Conservation (phyloP, 192 early-diverging fungal species). For the Geranomyces michiganensis region DNA sequence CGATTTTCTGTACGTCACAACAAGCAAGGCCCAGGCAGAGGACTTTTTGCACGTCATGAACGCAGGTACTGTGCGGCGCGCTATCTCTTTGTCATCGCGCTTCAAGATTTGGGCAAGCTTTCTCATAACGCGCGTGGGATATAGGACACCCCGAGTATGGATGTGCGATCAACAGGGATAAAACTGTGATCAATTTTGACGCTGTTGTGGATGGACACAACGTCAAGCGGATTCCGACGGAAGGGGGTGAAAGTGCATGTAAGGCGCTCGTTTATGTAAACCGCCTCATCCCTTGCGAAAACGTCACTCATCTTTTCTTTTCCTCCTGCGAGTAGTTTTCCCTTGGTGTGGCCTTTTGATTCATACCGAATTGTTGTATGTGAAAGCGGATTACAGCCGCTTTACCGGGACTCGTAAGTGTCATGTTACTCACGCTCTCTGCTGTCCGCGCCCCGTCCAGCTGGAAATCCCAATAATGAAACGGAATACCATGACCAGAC, state of each 20-base stretch:
- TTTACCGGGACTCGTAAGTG: conserved; percentile 42
- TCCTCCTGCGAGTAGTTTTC: conserved; percentile 52
- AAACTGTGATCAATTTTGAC: conserved; percentile 82
- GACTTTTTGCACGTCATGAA: conserved; percentile 64
- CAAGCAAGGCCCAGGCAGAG: conserved; percentile 47
- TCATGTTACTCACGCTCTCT: background rate
- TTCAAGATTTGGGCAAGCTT: background rate
- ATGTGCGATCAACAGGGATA: conserved; percentile 71
- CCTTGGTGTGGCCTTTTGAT: conserved; percentile 87
- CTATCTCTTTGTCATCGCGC: too few relatives aligned
- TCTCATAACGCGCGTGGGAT: background rate
- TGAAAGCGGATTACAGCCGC: conserved; percentile 70
- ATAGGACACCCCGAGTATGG: conserved; percentile 71
- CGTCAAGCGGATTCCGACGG: background rate
- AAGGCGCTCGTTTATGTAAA: background rate
- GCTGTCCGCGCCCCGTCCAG: too few relatives aligned
- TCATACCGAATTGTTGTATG: conserved; percentile 64
- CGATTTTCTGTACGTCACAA: conserved; percentile 82
- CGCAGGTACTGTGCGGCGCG: too few relatives aligned
- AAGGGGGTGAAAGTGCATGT: background rate
- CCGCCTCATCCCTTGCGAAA: background rate
- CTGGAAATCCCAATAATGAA: background rate
- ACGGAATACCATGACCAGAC: conserved; percentile 28
- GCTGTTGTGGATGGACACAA: conserved; percentile 8
- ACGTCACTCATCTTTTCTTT: background rate